A percentile compares a stretch with the other conserved stretches of the same genome.
phyloP scores from a whole-genome alignment of 1,284 basidiomycete genomes.

The Amylostereum areolatum region DNA sequence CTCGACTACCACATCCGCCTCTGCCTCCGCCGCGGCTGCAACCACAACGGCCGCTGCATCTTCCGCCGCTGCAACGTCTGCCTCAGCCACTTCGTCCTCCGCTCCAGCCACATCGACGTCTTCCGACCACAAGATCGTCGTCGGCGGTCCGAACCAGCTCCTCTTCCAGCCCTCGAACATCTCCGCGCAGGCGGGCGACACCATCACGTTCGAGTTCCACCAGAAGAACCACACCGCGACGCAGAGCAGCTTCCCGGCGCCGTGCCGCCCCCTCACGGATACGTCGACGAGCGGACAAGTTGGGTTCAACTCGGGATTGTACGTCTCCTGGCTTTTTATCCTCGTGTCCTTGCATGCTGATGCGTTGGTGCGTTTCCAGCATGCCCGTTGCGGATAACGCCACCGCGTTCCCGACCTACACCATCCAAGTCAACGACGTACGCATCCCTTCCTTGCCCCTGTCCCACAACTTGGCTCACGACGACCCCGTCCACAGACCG shows the following conservation, averaged over 20 bases:
- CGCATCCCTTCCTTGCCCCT: slow-evolving; percentile 12
- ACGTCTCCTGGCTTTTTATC: slow-evolving; percentile 17
- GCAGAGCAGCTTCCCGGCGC: slow-evolving; percentile 49
- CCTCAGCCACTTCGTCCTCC: slow-evolving; percentile 12
- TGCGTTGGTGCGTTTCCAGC: slow-evolving; percentile 21
- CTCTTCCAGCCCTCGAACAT: slow-evolving; percentile 51
- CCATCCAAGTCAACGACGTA: slow-evolving; percentile 51
- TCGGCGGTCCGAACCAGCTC: slow-evolving; percentile 41
- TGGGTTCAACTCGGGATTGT: slow-evolving; percentile 63
- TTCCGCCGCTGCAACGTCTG: slow-evolving; percentile 5
- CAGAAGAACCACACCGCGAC: slow-evolving; percentile 45
- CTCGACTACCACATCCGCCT: slow-evolving; percentile 13
- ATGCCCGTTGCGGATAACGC: slow-evolving; percentile 41
- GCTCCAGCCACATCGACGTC: neutral
- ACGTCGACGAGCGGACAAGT: slow-evolving; percentile 42
- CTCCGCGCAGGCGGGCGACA: slow-evolving; percentile 50
- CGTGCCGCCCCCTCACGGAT: slow-evolving; percentile 43
- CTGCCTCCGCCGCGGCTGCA: slow-evolving; percentile 23
- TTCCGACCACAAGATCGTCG: slow-evolving; percentile 41
- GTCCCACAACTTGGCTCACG: neutral
- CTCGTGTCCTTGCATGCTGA: neutral
- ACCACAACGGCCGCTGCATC: slow-evolving; percentile 17
- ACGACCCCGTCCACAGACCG: slow-evolving; percentile 21
- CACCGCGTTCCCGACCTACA: slow-evolving; percentile 46
- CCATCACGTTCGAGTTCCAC: slow-evolving; percentile 55